Percentiles rank a stretch among this genome's conserved stretches.
Evolutionary conservation across 306 rosid species (phyloP).

Genomic region (Casuarina equisetifolia): DNA sequence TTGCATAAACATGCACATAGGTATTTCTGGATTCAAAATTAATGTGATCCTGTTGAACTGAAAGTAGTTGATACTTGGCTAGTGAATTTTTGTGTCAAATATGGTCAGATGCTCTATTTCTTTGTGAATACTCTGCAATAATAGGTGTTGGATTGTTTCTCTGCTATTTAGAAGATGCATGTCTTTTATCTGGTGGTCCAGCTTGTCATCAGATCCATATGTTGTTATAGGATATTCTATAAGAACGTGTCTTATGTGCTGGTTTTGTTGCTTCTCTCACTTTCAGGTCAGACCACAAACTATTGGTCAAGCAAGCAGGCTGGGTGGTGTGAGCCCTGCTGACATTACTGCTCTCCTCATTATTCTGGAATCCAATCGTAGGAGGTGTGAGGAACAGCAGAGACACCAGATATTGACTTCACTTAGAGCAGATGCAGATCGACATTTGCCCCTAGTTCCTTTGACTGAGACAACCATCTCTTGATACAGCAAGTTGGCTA

Average conservation of each 20-base stretch:
- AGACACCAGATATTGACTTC: slow-evolving; percentile 55
- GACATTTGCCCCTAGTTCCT: slow-evolving; percentile 43
- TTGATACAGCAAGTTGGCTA: slow-evolving; percentile 23
- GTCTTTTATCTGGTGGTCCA: background rate
- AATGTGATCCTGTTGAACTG: too few species aligned
- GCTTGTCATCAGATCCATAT: background rate
- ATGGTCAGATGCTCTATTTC: too few species aligned
- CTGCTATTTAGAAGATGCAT: slow-evolving; percentile 6
- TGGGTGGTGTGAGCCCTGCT: slow-evolving; percentile 98
- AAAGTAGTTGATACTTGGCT: too few species aligned
- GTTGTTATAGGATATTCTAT: background rate
- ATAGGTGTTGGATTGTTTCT: background rate
- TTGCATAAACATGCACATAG: too few species aligned
- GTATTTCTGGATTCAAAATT: too few species aligned
- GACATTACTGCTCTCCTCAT: slow-evolving; percentile 90
- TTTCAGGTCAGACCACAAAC: slow-evolving; percentile 69
- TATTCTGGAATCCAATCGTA: slow-evolving; percentile 72
- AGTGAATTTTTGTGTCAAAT: too few species aligned
- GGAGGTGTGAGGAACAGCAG: slow-evolving; percentile 64
- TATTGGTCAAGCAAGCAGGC: slow-evolving; percentile 94
- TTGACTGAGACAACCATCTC: slow-evolving; percentile 53
- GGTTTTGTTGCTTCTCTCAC: background rate
- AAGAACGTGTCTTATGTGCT: background rate
- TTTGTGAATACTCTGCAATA: background rate
- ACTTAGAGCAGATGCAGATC: slow-evolving; percentile 38